Conservation (phyloP, 2,329 filamentous ascomycete genomes). For the Shiraia bambusicola region DNA sequence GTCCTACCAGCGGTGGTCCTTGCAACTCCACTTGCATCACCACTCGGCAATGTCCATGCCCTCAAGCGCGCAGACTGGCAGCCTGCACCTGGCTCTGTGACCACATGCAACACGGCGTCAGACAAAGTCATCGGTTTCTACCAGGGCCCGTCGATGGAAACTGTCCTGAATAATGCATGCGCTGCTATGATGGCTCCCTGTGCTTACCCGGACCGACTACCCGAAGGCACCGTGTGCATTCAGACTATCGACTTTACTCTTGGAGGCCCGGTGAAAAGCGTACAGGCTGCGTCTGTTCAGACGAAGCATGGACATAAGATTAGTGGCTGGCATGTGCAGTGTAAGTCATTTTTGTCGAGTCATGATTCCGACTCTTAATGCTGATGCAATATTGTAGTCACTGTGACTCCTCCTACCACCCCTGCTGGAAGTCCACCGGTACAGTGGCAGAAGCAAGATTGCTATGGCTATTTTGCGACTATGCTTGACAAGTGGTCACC, state of each 20-base stretch:
- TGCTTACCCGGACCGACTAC: slow-evolving; percentile 21
- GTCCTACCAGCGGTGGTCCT: slow-evolving; percentile 13
- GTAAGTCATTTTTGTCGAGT: slow-evolving; percentile 10
- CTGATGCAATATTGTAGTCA: slow-evolving; percentile 18
- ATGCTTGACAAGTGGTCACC: slow-evolving; percentile 21
- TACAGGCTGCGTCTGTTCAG: slow-evolving; percentile 20
- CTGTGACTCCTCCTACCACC: slow-evolving; percentile 25
- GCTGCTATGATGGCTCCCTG: slow-evolving; percentile 31
- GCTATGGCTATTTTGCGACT: slow-evolving; percentile 32
- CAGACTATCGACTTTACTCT: slow-evolving; percentile 21
- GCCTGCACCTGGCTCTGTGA: slow-evolving; percentile 13
- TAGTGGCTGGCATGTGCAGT: slow-evolving; percentile 19
- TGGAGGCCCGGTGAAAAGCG: slow-evolving; percentile 17
- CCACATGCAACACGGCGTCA: slow-evolving; percentile 20
- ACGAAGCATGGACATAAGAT: slow-evolving; percentile 16
- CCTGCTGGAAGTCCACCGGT: slow-evolving; percentile 15
- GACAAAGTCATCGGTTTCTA: slow-evolving; percentile 24
- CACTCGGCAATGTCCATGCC: slow-evolving; percentile 1
- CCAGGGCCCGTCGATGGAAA: slow-evolving; percentile 20
- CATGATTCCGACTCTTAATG: not conserved
- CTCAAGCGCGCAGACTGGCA: slow-evolving; percentile 14
- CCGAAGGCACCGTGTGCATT: slow-evolving; percentile 17
- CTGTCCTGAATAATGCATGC: slow-evolving; percentile 28
- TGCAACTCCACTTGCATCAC: slow-evolving; percentile 15
- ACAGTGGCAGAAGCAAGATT: slow-evolving; percentile 28